Evolutionary conservation across 805 yeast species (phyloP).

Genomic region (Sporopachydermia quercuum): DNA sequence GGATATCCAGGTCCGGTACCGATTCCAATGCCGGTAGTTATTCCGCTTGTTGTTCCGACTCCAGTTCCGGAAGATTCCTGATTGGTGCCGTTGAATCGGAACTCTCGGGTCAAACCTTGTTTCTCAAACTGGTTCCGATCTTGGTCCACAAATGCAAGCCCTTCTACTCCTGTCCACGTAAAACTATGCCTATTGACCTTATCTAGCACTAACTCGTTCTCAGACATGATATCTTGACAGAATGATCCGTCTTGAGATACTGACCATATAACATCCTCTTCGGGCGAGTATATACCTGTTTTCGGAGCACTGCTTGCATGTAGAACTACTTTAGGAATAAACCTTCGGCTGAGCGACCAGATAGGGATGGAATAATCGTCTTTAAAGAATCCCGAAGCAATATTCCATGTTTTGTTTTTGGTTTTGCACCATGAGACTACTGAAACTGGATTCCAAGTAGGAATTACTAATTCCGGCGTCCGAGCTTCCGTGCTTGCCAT

Average conservation of each 20-base stretch:
- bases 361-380: slow-evolving; percentile 56
- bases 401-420: slow-evolving; percentile 23
- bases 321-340: slow-evolving; percentile 46
- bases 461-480: slow-evolving; percentile 57
- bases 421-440: slow-evolving; percentile 54
- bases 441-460: slow-evolving; percentile 66
- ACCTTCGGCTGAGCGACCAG: slow-evolving; percentile 56
- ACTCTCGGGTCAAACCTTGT: too few species aligned
- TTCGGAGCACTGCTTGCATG: slow-evolving; percentile 34
- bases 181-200: slow-evolving; percentile 35
- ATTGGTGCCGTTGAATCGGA: too few species aligned
- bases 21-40: too few species aligned
- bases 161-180: slow-evolving; percentile 44
- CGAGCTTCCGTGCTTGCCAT: slow-evolving; percentile 24
- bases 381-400: slow-evolving; percentile 60
- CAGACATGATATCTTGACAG: slow-evolving; percentile 31
- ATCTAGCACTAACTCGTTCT: slow-evolving; percentile 29
- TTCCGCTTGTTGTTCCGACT: too few species aligned
- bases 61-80: too few species aligned
- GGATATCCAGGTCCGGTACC: too few species aligned
- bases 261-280: slow-evolving; percentile 31
- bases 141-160: slow-evolving; percentile 38
- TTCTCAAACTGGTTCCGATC: slow-evolving; percentile 13
- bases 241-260: slow-evolving; percentile 36
- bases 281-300: slow-evolving; percentile 43